Evolutionary conservation across 2,329 filamentous ascomycete species (phyloP), one percentile per base, ranked within the genome.

Genomic region (Trichophyton schoenleinii): DNA sequence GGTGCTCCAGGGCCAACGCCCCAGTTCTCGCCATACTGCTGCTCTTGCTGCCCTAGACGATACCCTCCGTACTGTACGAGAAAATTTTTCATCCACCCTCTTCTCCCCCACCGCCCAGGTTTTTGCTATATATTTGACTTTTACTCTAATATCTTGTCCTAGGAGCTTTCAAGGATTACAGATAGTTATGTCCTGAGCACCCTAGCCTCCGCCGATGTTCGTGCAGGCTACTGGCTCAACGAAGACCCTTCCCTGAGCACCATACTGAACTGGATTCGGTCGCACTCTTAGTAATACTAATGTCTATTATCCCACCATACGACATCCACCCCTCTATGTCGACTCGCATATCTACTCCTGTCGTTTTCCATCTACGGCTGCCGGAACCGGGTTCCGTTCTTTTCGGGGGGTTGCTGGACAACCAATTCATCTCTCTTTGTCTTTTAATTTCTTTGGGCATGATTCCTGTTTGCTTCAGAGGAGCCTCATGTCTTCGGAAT

Each of bases 181-280:
- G 81, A 86, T 65, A 74, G 78, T 53, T 74, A 81, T 64, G 80
- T 85, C 57, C 75, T 82, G 59, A 75, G 78, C 61, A 80, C 81
- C 34, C 77, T 86, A 18, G 78, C 80, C 64, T 73, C 77, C 28
- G 78, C 80, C 46, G 83, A 86, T 67, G 67, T 74, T 49, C 73
- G 79, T 48, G 80, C 82, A 64, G 80, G 81, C 44, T 83, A 84
- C 72, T 86, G 83, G 83, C 73, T 85, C 52, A 72, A 74, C 42
- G 83, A 86, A 64, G 83, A 86, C 67, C 83, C 83, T 2, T 75
- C 79, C 6, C 72, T 85, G 62, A 73, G 75, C 15, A 74, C 74
- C 20, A 81, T 84, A 57, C 75, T 74, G 25, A 68, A 69, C 38
- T 79, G 76, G 74, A 75, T 78, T 49, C 70, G 69, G 53, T 69